Evolutionary conservation across 139 green algal species (phyloP).

Genomic region (Zygnema cylindricum): DNA sequence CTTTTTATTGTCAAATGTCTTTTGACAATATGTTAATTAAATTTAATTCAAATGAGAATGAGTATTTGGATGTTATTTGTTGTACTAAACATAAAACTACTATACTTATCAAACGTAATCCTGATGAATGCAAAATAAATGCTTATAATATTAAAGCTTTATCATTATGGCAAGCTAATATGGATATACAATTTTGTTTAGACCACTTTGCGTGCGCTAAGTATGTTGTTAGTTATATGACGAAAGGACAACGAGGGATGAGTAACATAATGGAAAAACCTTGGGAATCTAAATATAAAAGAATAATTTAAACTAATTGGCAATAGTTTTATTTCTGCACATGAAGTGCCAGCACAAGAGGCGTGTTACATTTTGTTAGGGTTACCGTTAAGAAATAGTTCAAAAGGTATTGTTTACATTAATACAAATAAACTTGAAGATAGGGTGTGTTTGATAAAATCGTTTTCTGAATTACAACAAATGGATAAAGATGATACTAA

Average conservation of each 20-base stretch:
- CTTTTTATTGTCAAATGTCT: background rate
- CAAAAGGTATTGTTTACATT: background rate
- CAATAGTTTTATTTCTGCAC: background rate
- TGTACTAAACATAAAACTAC: background rate
- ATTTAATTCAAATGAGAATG: background rate
- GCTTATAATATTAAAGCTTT: constrained; percentile 5
- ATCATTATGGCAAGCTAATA: constrained; percentile 5
- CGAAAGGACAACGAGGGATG: background rate
- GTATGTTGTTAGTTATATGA: constrained; percentile 18
- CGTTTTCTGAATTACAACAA: background rate
- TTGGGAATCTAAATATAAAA: background rate
- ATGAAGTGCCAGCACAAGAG: constrained; percentile 28
- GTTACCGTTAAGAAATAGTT: background rate
- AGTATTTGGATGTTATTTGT: background rate
- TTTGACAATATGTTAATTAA: background rate
- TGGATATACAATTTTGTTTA: constrained; percentile 27
- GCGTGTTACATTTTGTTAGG: background rate
- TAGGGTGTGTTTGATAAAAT: constrained; percentile 10
- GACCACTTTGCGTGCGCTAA: too few species aligned
- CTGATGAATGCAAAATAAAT: background rate
- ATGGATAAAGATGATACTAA: background rate
- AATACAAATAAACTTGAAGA: constrained; percentile 7
- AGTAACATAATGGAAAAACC: background rate
- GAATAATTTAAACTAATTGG: background rate
- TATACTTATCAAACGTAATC: background rate